Evolutionary conservation across 2,329 filamentous ascomycete species (phyloP).

Genomic region (Pyrenochaeta sp.): DNA sequence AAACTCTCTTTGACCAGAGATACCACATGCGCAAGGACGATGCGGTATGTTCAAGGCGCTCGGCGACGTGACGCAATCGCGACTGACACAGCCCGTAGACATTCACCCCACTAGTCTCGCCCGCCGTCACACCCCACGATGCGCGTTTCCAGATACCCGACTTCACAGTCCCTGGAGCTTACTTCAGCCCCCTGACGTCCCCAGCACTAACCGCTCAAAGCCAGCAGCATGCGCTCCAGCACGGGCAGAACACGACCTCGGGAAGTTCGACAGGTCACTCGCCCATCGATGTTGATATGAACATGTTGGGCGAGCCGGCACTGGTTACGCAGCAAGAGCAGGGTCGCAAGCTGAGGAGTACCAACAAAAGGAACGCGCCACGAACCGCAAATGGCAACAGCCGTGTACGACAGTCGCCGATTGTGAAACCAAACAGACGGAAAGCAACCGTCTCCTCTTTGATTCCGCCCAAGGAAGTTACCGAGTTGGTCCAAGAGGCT

Average conservation of each 20-base stretch:
- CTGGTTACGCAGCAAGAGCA: constrained; percentile 51
- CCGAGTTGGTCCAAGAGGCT: constrained; percentile 51
- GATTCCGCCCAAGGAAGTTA: constrained; percentile 57
- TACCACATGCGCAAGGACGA: constrained; percentile 75
- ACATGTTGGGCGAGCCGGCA: constrained; percentile 52
- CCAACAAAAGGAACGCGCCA: constrained; percentile 62
- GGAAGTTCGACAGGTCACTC: constrained; percentile 59
- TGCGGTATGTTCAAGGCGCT: constrained; percentile 60
- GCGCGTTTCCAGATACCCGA: constrained; percentile 68
- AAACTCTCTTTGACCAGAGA: constrained; percentile 70
- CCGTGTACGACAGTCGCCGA: constrained; percentile 74
- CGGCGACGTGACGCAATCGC: not conserved
- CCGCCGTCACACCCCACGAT: constrained; percentile 83
- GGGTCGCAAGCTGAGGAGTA: constrained; percentile 45
- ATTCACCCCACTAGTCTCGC: constrained; percentile 83
- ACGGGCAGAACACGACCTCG: constrained; percentile 57
- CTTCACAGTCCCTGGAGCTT: constrained; percentile 72
- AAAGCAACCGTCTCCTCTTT: constrained; percentile 55
- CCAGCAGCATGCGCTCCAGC: constrained; percentile 41
- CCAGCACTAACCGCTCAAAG: constrained; percentile 79
- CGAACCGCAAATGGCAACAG: constrained; percentile 52
- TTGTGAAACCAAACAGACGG: constrained; percentile 69
- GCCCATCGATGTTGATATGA: constrained; percentile 56
- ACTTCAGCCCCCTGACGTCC: constrained; percentile 85
- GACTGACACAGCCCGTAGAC: constrained; percentile 64